Evolutionary conservation across 208 protist species (phyloP).

Genomic region (Lotmaria passim): DNA sequence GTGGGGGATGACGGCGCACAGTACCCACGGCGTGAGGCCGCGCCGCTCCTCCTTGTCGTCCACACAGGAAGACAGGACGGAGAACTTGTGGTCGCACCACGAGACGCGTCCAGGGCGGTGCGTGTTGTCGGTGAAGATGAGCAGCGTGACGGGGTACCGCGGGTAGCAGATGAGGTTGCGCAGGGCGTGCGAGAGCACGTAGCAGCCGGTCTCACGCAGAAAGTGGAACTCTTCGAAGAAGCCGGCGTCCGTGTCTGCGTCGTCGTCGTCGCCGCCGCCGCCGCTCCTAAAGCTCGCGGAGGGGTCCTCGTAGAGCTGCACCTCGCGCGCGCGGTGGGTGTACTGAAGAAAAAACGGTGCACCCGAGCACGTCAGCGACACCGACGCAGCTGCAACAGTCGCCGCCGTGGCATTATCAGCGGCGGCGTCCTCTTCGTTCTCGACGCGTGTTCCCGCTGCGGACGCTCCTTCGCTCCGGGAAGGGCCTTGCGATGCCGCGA

Average conservation of each 20-base stretch:
- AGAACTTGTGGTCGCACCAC: constrained; percentile 65
- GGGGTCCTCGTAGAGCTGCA: constrained; percentile 32
- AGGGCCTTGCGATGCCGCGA: not conserved
- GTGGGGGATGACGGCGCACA: constrained; percentile 71
- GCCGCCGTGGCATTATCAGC: no score
- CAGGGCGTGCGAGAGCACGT: constrained; percentile 48
- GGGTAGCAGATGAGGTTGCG: constrained; percentile 33
- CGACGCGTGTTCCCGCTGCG: not conserved
- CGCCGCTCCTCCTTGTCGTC: constrained; percentile 40
- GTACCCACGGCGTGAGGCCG: constrained; percentile 70
- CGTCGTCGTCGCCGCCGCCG: not conserved
- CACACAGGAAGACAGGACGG: constrained; percentile 24
- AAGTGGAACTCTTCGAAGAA: constrained; percentile 42
- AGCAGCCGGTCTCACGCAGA: constrained; percentile 42
- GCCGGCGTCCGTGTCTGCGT: not conserved
- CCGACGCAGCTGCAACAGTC: not conserved
- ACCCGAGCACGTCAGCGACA: constrained; percentile 15
- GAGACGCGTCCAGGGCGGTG: constrained; percentile 50
- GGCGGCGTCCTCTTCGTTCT: not conserved
- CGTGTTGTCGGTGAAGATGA: constrained; percentile 74
- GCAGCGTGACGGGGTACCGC: constrained; percentile 47
- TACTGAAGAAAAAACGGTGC: constrained; percentile 34
- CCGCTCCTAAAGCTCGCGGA: constrained; percentile 15
- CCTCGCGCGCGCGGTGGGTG: constrained; percentile 24
- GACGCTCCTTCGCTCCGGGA: not conserved